Base-by-base conservation (phyloP, 495 filamentous ascomycete genomes). In the Achaetomiella virescens region DNA sequence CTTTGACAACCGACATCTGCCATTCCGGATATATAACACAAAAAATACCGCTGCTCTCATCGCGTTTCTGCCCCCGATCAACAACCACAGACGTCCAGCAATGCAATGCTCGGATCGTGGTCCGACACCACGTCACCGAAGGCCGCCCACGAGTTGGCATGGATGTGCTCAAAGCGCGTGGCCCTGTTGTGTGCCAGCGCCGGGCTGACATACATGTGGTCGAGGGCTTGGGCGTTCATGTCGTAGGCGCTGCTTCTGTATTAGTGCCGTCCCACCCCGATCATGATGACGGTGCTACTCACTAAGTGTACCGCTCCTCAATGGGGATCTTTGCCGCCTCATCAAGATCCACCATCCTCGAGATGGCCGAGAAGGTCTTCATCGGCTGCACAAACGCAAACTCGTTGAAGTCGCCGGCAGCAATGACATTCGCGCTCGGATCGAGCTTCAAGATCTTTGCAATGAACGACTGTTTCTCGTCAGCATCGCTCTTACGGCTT, bases 351-450 rank as follows among this genome's bases (percentile, higher is more conserved):
- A 58, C 56, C 31, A 84, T 68, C 3, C 68, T 67, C 0, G 76
- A 78, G 7, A 71, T 55, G 1, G 38, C 12, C 6, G 59, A 57
- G 57, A 83, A 82, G 0, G 64, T 66, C 33, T 68, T 58, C 61
- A 84, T 61, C 0, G 82, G 81, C 63, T 62, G 36, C 11, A 77
- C 80, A 57, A 80, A 82, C 1, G 73, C 56, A 59, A 82, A 85
- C 68, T 86, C 83, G 73, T 86, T 85, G 65, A 80, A 86, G 61
- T 85, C 82, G 11, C 83, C 83, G 0, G 76, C 71, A 0, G 73
- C 64, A 18, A 83, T 65, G 33, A 86, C 66, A 8, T 61, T 59
- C 0, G 81, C 81, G 1, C 64, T 38, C 2, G 58, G 47, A 57
- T 81, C 70, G 14, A 69, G 38, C 1, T 52, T 57, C 9, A 84